These are phyloP conservation scores for Aquilaria sinensis DNA, from an alignment of 345 rosid species.

Conservation along the genomic window DNA sequence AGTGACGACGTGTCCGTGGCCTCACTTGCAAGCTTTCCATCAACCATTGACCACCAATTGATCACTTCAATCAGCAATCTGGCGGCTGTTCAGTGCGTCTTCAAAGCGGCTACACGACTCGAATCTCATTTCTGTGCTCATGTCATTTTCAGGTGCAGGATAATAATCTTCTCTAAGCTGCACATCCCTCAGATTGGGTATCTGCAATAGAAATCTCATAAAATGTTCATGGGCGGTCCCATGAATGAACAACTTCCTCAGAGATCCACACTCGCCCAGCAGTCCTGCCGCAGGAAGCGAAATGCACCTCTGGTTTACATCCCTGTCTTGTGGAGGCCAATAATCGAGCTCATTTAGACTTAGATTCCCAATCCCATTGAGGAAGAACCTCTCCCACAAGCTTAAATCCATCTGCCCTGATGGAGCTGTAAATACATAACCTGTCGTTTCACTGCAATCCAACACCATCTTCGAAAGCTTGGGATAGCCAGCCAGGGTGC, in stretches of 20 bases:
- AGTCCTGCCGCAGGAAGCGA: conserved; percentile 69
- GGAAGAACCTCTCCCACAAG: conserved; percentile 85
- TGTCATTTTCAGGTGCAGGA: conserved; percentile 91
- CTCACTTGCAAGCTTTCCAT: no score
- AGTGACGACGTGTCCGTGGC: no score
- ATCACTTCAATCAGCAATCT: conserved; percentile 37
- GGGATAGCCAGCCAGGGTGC: conserved; percentile 51
- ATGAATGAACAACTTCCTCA: conserved; percentile 89
- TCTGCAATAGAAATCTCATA: conserved; percentile 62
- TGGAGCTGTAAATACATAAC: conserved; percentile 73
- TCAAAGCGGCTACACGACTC: conserved; percentile 86
- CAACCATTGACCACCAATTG: not conserved
- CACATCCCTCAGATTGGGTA: conserved; percentile 64
- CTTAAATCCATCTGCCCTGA: conserved; percentile 79
- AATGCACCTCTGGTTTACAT: conserved; percentile 77
- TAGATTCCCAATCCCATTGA: conserved; percentile 57
- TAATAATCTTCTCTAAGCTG: conserved; percentile 89
- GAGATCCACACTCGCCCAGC: conserved; percentile 42
- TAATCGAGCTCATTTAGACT: conserved; percentile 66
- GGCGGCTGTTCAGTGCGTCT: conserved; percentile 54
- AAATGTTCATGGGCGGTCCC: conserved; percentile 95
- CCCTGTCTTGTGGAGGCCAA: conserved; percentile 93
- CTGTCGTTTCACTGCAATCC: conserved; percentile 69
- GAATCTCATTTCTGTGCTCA: conserved; percentile 86
- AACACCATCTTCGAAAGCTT: conserved; percentile 66